A percentile compares a stretch with the other conserved stretches of the same genome.
Conservation (phyloP, 208 protist genomes). For the Trypanosomatidae sp. region DNA sequence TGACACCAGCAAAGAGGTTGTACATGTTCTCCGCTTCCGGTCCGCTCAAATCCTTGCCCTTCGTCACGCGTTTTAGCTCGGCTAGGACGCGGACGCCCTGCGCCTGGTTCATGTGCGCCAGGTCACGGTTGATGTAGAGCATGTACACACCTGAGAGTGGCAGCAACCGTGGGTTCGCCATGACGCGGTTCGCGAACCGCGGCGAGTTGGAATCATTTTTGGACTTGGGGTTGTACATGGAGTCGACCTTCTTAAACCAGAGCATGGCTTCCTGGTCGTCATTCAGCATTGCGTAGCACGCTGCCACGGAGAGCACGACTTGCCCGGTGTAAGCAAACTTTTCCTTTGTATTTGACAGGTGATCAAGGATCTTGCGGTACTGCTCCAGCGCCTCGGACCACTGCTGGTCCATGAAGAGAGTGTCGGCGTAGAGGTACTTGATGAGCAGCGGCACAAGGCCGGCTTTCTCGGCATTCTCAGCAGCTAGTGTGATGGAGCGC, state of each 20-base stretch:
- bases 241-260: slow-evolving; percentile 82
- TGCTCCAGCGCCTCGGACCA: slow-evolving; percentile 65
- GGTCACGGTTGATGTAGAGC: slow-evolving; percentile 92
- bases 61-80: slow-evolving; percentile 64
- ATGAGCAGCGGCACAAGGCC: slow-evolving; percentile 81
- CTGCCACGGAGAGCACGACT: slow-evolving; percentile 78
- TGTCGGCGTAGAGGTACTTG: slow-evolving; percentile 89
- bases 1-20: slow-evolving; percentile 86
- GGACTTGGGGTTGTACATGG: slow-evolving; percentile 88
- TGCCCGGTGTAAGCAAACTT: slow-evolving; percentile 90
- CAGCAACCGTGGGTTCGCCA: slow-evolving; percentile 72
- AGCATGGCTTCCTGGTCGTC: slow-evolving; percentile 59
- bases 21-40: slow-evolving; percentile 83
- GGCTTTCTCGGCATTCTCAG: slow-evolving; percentile 70
- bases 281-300: slow-evolving; percentile 82
- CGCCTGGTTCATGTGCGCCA: slow-evolving; percentile 88
- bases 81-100: slow-evolving; percentile 66
- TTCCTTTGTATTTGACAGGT: slow-evolving; percentile 71
- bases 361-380: slow-evolving; percentile 65
- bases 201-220: slow-evolving; percentile 91
- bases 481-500: slow-evolving; percentile 63
- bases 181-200: slow-evolving; percentile 76
- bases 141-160: slow-evolving; percentile 84
- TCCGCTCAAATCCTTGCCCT: slow-evolving; percentile 61
- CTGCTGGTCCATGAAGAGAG: slow-evolving; percentile 90